Evolutionary conservation across 257 asterid species (phyloP), one percentile per base, ranked within the genome.

Genomic region (Nicotiana sylvestris): DNA sequence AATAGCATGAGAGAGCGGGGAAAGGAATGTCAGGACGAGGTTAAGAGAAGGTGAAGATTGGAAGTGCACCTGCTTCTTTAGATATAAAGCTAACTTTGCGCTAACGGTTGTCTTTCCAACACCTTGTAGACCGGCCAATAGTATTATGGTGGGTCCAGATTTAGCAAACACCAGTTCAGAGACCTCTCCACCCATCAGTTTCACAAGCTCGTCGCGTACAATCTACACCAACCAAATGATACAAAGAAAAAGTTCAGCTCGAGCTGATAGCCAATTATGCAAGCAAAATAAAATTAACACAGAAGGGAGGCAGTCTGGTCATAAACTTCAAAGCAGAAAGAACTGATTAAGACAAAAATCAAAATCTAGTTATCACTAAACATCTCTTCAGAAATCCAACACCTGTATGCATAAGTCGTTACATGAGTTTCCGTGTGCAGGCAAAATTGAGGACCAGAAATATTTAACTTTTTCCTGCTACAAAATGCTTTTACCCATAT

Each of bases 51-150:
- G 64, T 81, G 84, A 62, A 79, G 66, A n/a, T 39, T 58, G 83
- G 86, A 83, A 27, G 39, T 53, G 70, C 80, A 95, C 99, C 99
- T 87, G 98, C 81, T 96, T 96, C 85, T 93, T 93, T 70, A 96
- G 98, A 90, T 96, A 96, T 77, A 93, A 89, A 80, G 99, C 98
- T 84, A 96, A 92, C 88, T 96, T 96, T 68, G 98, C 99, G 62
- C 98, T 79, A 86, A 96, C 98, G n/a, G 99, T 94, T 61, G 99
- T 96, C 91, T 96, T 96, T 85, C 99, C 99, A 89, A 96, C 99
- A 88, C 99, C 98, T 92, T 96, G 99, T 86, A 96, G 85, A 80
- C 99, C 98, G 37, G 99, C 99, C 89, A 96, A 90, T 85, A 96
- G 86, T 85, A 96, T 94, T 66, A 94, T 92, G 60, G 98, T 94